Conservation (phyloP, 2,329 filamentous ascomycete species). For the Colletotrichum destructivum region DNA sequence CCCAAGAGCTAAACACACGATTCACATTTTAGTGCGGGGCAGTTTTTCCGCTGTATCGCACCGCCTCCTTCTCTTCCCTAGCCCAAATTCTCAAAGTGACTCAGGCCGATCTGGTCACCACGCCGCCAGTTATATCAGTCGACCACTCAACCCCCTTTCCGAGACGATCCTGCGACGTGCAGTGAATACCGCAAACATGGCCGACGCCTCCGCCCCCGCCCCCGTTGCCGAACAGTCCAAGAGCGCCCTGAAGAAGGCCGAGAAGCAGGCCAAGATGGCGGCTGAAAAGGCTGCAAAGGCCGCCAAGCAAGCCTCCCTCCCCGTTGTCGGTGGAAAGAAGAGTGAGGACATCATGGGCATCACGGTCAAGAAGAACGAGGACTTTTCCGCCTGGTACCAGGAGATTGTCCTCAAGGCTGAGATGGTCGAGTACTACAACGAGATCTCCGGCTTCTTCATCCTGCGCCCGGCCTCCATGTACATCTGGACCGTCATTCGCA, state of each 20-base stretch:
- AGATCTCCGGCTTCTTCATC: conserved; percentile 98
- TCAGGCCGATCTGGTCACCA: conserved; percentile 40
- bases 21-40: conserved; percentile 42
- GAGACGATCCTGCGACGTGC: conserved; percentile 31
- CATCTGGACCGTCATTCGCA: conserved; percentile 76
- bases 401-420: conserved; percentile 97
- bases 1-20: conserved; percentile 38
- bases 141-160: conserved; percentile 15
- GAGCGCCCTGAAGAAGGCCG: conserved; percentile 76
- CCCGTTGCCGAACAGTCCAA: conserved; percentile 63
- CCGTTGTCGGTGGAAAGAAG: conserved; percentile 70
- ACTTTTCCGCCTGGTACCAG: conserved; percentile 97
- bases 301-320: conserved; percentile 68
- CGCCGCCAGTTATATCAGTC: conserved; percentile 30
- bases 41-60: conserved; percentile 41
- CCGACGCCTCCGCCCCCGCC: conserved; percentile 42
- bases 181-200: conserved; percentile 41
- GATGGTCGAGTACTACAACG: conserved; percentile 95
- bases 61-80: conserved; percentile 22
- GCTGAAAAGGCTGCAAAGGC: conserved; percentile 75
- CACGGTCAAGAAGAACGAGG: conserved; percentile 85
- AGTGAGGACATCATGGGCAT: conserved; percentile 85
- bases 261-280: conserved; percentile 74
- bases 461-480: conserved; percentile 81
- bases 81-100: conserved; percentile 41